Evolutionary conservation across 2,329 filamentous ascomycete genomes (phyloP).

Genomic region (Coniochaeta prunicola): DNA sequence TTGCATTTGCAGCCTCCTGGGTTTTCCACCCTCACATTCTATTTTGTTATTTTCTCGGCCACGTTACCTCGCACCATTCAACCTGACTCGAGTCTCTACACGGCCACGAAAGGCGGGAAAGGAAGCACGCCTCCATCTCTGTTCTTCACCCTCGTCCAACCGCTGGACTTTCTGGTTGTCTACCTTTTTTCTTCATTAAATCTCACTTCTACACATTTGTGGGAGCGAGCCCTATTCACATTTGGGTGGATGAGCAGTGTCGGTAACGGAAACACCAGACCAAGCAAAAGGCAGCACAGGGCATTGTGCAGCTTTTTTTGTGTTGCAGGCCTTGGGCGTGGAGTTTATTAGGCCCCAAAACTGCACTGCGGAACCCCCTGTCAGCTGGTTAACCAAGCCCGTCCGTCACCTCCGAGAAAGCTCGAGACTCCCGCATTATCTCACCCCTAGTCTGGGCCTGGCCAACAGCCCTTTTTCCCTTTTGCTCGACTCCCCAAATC

Average conservation of each 20-base stretch:
- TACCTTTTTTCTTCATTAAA: background rate
- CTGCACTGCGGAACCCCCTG: conserved; percentile 10
- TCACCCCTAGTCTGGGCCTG: background rate
- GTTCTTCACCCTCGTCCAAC: too few relatives aligned
- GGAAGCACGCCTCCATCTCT: too few relatives aligned
- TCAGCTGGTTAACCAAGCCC: conserved; percentile 6
- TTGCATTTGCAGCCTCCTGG: background rate
- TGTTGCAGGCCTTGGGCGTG: background rate
- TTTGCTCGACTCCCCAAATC: conserved; percentile 5
- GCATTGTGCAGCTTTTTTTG: background rate
- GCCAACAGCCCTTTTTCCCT: conserved; percentile 12
- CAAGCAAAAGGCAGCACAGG: background rate
- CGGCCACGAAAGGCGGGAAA: background rate
- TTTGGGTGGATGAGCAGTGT: background rate
- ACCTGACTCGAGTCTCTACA: background rate
- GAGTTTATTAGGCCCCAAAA: background rate
- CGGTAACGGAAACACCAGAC: background rate
- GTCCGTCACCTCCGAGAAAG: conserved; percentile 16
- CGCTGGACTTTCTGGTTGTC: background rate
- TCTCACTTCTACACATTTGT: background rate
- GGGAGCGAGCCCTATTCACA: background rate
- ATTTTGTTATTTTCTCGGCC: background rate
- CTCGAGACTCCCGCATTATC: conserved; percentile 8
- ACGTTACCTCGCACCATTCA: background rate
- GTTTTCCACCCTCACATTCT: background rate